Evolutionary conservation across 2,329 filamentous ascomycete genomes (phyloP), one percentile per base, ranked within the genome.

Genomic region (Xylaria digitata): DNA sequence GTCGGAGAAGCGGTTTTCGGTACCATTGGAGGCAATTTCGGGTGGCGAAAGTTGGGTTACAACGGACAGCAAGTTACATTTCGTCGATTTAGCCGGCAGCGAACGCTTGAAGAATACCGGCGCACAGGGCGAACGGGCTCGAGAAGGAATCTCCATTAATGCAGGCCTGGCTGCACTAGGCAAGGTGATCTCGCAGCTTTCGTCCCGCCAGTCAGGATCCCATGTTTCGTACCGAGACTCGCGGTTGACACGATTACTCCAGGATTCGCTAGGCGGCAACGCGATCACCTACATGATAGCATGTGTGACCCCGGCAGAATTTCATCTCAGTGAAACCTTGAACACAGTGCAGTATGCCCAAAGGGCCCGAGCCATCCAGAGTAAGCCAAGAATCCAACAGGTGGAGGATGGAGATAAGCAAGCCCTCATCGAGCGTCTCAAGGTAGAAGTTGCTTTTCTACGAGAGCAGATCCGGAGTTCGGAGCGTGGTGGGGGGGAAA

Each of bases 221-320:
- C 94, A 98, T 80, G 94, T 99, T 64, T 99, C 96, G 1, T 99
- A 99, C 78, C 93, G 96, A 70, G 96, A 99, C 81, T 98, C 96
- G n/a, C 94, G 94, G 78, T 89, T 99, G 73, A 99, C 96, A 11
- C 91, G 96, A 66, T 85, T 99, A 26, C 87, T 99, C 19, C 96
- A 99, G 83, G 96, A 99, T 80, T 99, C 96, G 0, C 85, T 99
- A 5, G 96, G 96, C 64, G 96, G 96, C 4, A 98, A 97, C 77
- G 96, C 96, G 42, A 97, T 97, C 77, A 99, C 96, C 0, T 99
- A 98, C 82, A 98, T 99, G 96, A 96, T 99, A 81, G 96, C 96
- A 8, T 99, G 96, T 80, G 94, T 99, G 34, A 99, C 95, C 0
- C 95, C 94, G 0, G 93, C 95, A 15, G 94, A 97, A 78, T 99